These are phyloP conservation scores for Aquilaria malaccensis DNA, from an alignment of 345 rosid species.

Conservation along the genomic window DNA sequence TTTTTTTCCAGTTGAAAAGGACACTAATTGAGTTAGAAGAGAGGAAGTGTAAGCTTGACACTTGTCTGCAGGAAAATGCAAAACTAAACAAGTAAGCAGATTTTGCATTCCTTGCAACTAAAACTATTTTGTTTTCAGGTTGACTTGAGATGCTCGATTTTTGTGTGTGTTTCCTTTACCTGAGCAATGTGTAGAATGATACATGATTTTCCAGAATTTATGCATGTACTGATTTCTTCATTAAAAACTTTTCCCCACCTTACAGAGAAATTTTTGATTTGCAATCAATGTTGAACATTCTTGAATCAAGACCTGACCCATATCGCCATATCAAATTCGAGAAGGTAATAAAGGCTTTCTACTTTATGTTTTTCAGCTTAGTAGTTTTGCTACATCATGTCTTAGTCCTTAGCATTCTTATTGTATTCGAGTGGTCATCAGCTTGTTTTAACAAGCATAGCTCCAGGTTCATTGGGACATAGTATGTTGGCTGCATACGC, in stretches of 20 bases:
- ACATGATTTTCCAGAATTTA: too few relatives aligned
- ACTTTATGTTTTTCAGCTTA: not conserved
- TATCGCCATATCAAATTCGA: slow-evolving; percentile 15
- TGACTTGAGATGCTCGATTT: not conserved
- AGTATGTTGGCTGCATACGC: too few relatives aligned
- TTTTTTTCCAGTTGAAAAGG: slow-evolving; percentile 45
- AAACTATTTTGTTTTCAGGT: slow-evolving; percentile 11
- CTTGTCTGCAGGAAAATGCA: slow-evolving; percentile 78
- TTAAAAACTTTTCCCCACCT: slow-evolving; percentile 12
- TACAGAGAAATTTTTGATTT: slow-evolving; percentile 70
- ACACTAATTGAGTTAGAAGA: slow-evolving; percentile 57
- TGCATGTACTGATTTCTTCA: slow-evolving; percentile 14
- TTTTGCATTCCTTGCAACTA: slow-evolving; percentile 17
- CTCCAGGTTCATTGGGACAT: too few relatives aligned
- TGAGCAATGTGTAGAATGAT: too few relatives aligned
- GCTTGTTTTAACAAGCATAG: not conserved
- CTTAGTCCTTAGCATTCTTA: not conserved
- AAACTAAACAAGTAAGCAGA: slow-evolving; percentile 57
- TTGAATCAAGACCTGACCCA: slow-evolving; percentile 27
- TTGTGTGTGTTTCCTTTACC: not conserved
- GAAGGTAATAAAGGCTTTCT: slow-evolving; percentile 28
- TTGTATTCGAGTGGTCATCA: slow-evolving; percentile 10
- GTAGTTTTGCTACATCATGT: not conserved
- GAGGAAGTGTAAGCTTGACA: slow-evolving; percentile 54
- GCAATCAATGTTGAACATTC: slow-evolving; percentile 34